These are phyloP conservation scores for Mycena polygramma DNA, from an alignment of 768 basidiomycete genomes.

Conservation along the genomic window DNA sequence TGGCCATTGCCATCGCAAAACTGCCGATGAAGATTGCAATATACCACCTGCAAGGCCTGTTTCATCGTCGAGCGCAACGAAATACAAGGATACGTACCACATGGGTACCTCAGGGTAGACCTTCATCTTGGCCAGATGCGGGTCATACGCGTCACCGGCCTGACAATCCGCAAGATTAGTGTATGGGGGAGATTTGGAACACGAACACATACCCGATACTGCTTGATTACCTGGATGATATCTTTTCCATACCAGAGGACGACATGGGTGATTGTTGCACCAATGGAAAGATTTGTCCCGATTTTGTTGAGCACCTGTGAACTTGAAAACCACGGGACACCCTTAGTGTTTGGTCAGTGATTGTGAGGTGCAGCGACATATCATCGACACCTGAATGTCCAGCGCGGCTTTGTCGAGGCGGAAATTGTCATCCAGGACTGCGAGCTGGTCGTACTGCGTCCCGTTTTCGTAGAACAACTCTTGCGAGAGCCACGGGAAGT, in stretches of 20 bases:
- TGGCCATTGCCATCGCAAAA: slow-evolving; percentile 66
- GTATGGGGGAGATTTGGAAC: background rate
- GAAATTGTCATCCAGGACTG: slow-evolving; percentile 66
- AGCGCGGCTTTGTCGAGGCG: slow-evolving; percentile 62
- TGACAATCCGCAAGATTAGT: slow-evolving; percentile 14
- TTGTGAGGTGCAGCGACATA: too few relatives aligned
- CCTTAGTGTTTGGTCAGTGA: too few relatives aligned
- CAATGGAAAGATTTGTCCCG: slow-evolving; percentile 53
- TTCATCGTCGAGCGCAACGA: background rate
- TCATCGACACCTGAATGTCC: slow-evolving; percentile 53
- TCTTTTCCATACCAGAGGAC: slow-evolving; percentile 68
- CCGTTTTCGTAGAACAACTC: slow-evolving; percentile 66
- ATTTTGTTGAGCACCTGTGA: slow-evolving; percentile 60
- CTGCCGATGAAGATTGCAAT: slow-evolving; percentile 55
- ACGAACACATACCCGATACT: slow-evolving; percentile 52
- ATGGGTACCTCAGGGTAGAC: slow-evolving; percentile 57
- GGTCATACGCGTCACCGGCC: slow-evolving; percentile 58
- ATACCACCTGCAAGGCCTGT: slow-evolving; percentile 52
- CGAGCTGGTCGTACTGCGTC: slow-evolving; percentile 62
- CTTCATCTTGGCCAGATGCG: slow-evolving; percentile 70
- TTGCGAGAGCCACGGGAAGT: slow-evolving; percentile 72
- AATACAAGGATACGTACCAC: slow-evolving; percentile 43
- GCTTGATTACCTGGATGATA: slow-evolving; percentile 56
- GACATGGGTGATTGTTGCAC: slow-evolving; percentile 66
- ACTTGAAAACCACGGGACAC: slow-evolving; percentile 61